Conservation (phyloP, 176 grass and related monocot genomes). For the Rhynchospora pubera region DNA sequence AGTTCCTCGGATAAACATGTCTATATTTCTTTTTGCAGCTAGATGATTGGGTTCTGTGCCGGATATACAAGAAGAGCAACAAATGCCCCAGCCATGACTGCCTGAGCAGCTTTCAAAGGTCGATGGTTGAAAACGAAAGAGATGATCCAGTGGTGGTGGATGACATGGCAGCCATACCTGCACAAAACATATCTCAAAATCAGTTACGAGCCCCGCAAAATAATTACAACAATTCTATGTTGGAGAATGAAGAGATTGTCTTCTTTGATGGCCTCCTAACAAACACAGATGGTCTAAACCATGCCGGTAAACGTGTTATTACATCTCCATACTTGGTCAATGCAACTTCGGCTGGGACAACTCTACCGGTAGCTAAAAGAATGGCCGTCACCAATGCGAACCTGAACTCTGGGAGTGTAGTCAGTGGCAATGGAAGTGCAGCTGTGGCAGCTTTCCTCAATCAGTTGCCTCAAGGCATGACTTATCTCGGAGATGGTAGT, state of each 20-base stretch:
- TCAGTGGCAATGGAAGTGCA: slow-evolving; percentile 14
- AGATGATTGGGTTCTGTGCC: slow-evolving; percentile 96
- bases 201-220: slow-evolving; percentile 11
- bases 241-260: slow-evolving; percentile 51
- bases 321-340: slow-evolving; percentile 44
- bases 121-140: slow-evolving; percentile 30
- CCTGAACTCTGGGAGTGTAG: slow-evolving; percentile 20
- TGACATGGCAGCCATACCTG: slow-evolving; percentile 27
- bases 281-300: slow-evolving; percentile 14
- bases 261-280: slow-evolving; percentile 66
- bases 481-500: slow-evolving; percentile 29
- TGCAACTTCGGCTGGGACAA: neutral
- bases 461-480: slow-evolving; percentile 25
- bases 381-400: slow-evolving; percentile 19
- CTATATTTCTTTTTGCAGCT: slow-evolving; percentile 37
- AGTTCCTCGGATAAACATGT: neutral
- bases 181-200: neutral
- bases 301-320: slow-evolving; percentile 20
- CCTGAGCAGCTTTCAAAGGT: neutral
- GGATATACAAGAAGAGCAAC: slow-evolving; percentile 96
- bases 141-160: slow-evolving; percentile 38
- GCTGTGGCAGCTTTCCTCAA: slow-evolving; percentile 34
- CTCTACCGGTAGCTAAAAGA: slow-evolving; percentile 35
- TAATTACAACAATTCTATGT: slow-evolving; percentile 32
- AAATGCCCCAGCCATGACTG: slow-evolving; percentile 17